Base-by-base conservation (phyloP, 78 protist genomes). In the Chrysochromulina parva region DNA sequence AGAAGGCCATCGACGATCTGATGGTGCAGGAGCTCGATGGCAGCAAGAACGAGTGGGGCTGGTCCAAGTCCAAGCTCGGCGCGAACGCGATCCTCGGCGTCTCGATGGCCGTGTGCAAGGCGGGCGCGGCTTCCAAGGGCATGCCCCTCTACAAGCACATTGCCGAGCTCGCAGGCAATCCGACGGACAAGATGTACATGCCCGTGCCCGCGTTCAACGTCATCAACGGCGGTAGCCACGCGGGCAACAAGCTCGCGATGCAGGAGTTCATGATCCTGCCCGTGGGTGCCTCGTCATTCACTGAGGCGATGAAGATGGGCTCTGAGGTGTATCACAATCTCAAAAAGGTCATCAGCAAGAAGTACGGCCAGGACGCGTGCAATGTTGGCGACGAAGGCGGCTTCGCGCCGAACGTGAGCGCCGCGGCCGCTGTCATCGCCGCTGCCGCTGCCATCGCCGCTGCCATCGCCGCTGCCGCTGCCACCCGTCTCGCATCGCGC, bases 361-460 rank as follows among this genome's bases (percentile, higher is more conserved):
- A 90, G 66, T 97, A 96, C 84, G 98, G 98, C 76, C 95, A 88
- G 90, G 93, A 90, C 58, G 97, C 97, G 22, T 59, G 88, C 94
- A 97, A 97, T 91, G 99, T 99, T 73, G 99, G 99, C 71, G 99
- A 99, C 92, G 99, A 99, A 95, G 99, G 99, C 60, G 99, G 99
- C 92, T 98, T 98, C 89, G 99, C 99, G 16, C 91, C 91, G 3
- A 67, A 60, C 50, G 38, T 38, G 38, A 38, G 38, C 38, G 38
- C 38, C 38, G 38, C 47, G 73, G 73, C 73, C 24, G 73, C 73
- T 67, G 73, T 67, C 20, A 26, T 67, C 47, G 73, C 24, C 47
- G 73, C 24, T 26, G 73, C 24, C 24, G 73, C 20, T 67, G 73
- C 24, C 47, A 67, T 67, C 73, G 24, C 24, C 24, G 73, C 47